Evolutionary conservation across 1,139 yeast species (phyloP).

Genomic region (Pichia sp.): DNA sequence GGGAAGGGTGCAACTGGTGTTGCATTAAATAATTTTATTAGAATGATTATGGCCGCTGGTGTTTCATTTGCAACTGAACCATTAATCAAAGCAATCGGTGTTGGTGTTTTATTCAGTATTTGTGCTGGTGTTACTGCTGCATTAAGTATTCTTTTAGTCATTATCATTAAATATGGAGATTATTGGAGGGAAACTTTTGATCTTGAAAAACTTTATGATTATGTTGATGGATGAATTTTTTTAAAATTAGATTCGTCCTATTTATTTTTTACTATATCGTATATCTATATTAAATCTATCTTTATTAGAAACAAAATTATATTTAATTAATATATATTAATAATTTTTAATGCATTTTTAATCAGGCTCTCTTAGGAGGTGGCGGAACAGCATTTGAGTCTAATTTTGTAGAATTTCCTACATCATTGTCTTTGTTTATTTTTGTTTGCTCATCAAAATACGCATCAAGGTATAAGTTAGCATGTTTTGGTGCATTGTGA

Average conservation of each 20-base stretch:
- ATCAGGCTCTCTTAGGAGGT: slow-evolving; percentile 3
- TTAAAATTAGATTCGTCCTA: no score
- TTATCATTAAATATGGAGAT: slow-evolving; percentile 54
- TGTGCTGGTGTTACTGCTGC: slow-evolving; percentile 49
- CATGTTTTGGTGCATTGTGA: slow-evolving; percentile 2
- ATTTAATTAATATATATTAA: neutral
- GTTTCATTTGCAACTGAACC: slow-evolving; percentile 77
- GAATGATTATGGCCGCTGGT: slow-evolving; percentile 68
- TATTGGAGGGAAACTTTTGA: slow-evolving; percentile 63
- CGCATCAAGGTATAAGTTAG: slow-evolving; percentile 7
- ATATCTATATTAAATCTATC: no score
- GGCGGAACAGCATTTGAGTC: slow-evolving; percentile 4
- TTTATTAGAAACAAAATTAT: neutral
- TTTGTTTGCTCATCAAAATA: slow-evolving; percentile 15
- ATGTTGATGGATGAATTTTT: slow-evolving; percentile 26
- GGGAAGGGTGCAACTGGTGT: slow-evolving; percentile 89
- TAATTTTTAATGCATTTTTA: neutral
- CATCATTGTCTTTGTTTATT: slow-evolving; percentile 4
- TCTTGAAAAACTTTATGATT: slow-evolving; percentile 50
- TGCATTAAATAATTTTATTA: slow-evolving; percentile 68
- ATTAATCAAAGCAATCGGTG: slow-evolving; percentile 52
- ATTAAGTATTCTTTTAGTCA: slow-evolving; percentile 39
- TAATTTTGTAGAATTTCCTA: neutral
- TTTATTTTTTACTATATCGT: no score
- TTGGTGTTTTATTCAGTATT: slow-evolving; percentile 65